A percentile compares a stretch with the other conserved stretches of the same genome.
These are phyloP conservation scores for Cyclospora cayetanensis DNA, from an alignment of 169 alveolate genomes.

Conservation along the genomic window DNA sequence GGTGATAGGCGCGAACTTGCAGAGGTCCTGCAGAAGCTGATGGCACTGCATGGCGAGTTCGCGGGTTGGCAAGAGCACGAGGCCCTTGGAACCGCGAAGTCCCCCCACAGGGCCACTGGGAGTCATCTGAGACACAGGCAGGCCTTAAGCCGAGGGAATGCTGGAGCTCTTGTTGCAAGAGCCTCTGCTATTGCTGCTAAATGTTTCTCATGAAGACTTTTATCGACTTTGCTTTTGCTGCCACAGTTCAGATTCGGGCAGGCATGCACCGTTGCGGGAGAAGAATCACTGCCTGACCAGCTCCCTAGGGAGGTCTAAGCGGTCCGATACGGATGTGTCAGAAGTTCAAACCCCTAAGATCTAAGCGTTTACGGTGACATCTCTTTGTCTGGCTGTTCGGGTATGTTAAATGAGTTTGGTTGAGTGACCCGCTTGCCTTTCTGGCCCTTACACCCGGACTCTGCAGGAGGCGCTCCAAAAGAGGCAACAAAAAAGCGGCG, in stretches of 20 bases:
- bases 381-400: not conserved
- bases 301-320: too few relatives aligned
- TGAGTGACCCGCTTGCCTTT: conserved; percentile 57
- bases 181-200: not conserved
- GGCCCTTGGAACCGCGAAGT: conserved; percentile 84
- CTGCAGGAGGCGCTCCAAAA: conserved; percentile 85
- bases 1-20: conserved; percentile 85
- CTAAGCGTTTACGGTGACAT: too few relatives aligned
- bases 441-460: conserved; percentile 81
- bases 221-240: not conserved
- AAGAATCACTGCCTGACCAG: too few relatives aligned
- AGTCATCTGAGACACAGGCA: conserved; percentile 41
- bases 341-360: too few relatives aligned
- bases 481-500: conserved; percentile 91
- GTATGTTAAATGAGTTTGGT: not conserved
- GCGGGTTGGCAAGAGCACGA: conserved; percentile 92
- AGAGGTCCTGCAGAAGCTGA: conserved; percentile 82
- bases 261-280: too few relatives aligned
- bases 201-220: too few relatives aligned
- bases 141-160: not conserved
- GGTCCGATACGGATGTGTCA: too few relatives aligned
- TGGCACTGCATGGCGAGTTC: conserved; percentile 93
- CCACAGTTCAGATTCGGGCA: not conserved
- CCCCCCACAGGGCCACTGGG: conserved; percentile 44
- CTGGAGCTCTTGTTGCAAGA: not conserved